Base-by-base conservation (phyloP, 1,284 basidiomycete species). In the Cryptococcus neoformans region DNA sequence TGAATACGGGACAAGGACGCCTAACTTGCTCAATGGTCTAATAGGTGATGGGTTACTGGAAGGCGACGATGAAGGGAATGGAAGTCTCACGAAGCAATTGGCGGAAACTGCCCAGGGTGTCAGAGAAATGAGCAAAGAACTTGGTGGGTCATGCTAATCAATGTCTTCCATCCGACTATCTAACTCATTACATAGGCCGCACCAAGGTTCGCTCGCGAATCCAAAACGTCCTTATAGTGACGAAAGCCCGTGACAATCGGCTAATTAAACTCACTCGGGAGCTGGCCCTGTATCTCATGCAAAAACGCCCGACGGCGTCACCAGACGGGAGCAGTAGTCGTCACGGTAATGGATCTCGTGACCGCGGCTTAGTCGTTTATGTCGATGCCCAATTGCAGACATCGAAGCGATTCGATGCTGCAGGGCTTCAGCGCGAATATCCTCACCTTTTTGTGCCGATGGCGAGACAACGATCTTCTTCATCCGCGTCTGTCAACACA, bases 61-160 rank as follows among this genome's bases (percentile, higher is more conserved):
- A 6, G 76, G 81, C 44, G 78, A 78, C 51, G 82, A 82, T 14
- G 76, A 77, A 35, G 86, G 87, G 38, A 85, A 87, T 50, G 77
- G 67, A 57, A 94, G 85, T 70, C 79, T 98, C 65, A 98, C 96
- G 3, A 87, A 85, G 68, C 92, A 94, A 72, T 82, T 99, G 14
- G 96, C 95, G 7, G 94, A 95, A 80, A 99, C 95, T 12, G 96
- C 95, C 12, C 91, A 95, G 28, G 90, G 92, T 44, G 95, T 99
- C 34, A 84, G 95, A 51, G 96, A 99, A 79, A 95, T 98, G 91
- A 95, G 92, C 85, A 96, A 96, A 78, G 92, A 97, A 78, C 87
- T 99, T 40, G 94, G 93, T 90, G 66, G 66, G 87, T 83, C 45
- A 54, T 42, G 28, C 28, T 56, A 17, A 42, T 17, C 38, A 8